Conservation (phyloP, 2,329 filamentous ascomycete genomes). For the Cercospora beticola region DNA sequence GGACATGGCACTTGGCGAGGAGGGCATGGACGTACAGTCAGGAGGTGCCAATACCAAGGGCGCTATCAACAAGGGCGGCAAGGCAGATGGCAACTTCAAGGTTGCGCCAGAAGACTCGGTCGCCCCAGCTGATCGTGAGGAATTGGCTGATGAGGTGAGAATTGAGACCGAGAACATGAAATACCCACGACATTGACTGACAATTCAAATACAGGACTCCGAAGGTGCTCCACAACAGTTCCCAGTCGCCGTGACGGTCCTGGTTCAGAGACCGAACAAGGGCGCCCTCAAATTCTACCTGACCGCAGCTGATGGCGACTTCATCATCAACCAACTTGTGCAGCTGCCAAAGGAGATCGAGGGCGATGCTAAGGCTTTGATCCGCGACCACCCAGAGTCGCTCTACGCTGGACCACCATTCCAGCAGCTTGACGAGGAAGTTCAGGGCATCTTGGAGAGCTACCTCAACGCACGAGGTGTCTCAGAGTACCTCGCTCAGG, state of each 20-base stretch:
- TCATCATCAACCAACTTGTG: conserved; percentile 87
- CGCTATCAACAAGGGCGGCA: conserved; percentile 55
- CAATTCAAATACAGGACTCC: conserved; percentile 20
- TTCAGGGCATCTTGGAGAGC: conserved; percentile 86
- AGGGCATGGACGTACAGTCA: conserved; percentile 50
- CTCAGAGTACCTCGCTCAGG: conserved; percentile 79
- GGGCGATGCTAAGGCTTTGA: conserved; percentile 64
- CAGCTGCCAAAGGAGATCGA: conserved; percentile 79
- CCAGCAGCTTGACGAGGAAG: conserved; percentile 90
- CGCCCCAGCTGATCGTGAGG: conserved; percentile 58
- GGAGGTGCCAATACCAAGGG: conserved; percentile 59
- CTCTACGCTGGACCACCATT: conserved; percentile 91
- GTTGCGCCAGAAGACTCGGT: conserved; percentile 57
- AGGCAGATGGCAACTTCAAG: conserved; percentile 53
- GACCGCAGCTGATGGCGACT: conserved; percentile 77
- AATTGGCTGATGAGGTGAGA: conserved; percentile 55
- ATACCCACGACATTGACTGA: not conserved
- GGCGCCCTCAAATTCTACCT: conserved; percentile 87
- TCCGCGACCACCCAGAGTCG: conserved; percentile 62
- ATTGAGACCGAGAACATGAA: not conserved
- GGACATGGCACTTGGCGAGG: conserved; percentile 49
- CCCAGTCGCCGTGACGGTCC: conserved; percentile 79
- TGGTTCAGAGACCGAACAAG: conserved; percentile 81
- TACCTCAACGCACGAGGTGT: conserved; percentile 95
- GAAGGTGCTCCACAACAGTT: conserved; percentile 61